Conservation (phyloP, 1,284 basidiomycete species). For the Microbotryomycetes sp. region DNA sequence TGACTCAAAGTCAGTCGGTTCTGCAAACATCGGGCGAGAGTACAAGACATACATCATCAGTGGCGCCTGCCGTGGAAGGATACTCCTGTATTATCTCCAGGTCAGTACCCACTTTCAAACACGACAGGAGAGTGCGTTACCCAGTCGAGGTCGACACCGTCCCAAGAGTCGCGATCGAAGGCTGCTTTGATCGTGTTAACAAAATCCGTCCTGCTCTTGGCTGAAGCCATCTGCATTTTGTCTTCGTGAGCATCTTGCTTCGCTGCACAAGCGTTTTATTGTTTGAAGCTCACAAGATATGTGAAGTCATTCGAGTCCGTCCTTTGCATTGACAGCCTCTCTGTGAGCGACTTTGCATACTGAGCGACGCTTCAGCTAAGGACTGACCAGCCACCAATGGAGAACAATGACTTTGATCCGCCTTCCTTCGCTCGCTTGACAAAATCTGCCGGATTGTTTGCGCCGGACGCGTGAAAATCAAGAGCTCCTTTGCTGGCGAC, state of each 20-base stretch:
- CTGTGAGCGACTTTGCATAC: background rate
- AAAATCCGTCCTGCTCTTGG: conserved; percentile 1
- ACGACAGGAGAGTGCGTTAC: background rate
- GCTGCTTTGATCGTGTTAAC: background rate
- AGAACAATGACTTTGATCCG: background rate
- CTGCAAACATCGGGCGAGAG: background rate
- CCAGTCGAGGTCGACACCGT: conserved; percentile 23
- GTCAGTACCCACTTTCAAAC: background rate
- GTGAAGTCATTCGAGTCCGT: background rate
- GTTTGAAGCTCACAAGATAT: background rate
- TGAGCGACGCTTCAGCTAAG: background rate
- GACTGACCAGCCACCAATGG: background rate
- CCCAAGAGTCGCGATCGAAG: conserved; percentile 4
- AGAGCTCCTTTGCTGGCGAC: background rate
- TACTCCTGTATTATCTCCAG: conserved; percentile 6
- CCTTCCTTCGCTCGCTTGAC: background rate
- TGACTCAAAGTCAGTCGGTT: no score
- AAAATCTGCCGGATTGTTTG: background rate
- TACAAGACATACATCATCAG: background rate
- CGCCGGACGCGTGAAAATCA: background rate
- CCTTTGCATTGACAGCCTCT: background rate
- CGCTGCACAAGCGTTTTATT: background rate
- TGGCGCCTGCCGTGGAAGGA: conserved; percentile 8
- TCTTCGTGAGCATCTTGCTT: background rate
- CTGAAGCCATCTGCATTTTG: background rate